A percentile compares a stretch with the other conserved stretches of the same genome.
Evolutionary conservation across 352 stramenopile species (phyloP).

Genomic region (Globisporangium spiculum): DNA sequence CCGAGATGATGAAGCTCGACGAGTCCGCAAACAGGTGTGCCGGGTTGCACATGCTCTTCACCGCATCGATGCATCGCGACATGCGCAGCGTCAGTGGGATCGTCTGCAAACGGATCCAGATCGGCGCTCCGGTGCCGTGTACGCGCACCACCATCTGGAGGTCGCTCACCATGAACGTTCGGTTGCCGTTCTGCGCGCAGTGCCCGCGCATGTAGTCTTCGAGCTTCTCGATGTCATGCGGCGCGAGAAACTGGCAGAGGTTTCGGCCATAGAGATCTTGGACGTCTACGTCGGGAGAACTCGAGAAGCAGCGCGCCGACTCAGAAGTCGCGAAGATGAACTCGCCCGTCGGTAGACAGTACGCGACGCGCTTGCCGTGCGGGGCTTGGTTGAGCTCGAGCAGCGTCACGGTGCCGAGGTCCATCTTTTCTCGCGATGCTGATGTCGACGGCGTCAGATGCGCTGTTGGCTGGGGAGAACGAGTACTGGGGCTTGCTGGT

Average conservation of each 20-base stretch:
- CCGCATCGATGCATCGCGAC: conserved; percentile 78
- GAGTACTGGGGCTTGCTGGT: neutral
- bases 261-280: conserved; percentile 61
- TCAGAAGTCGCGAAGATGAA: conserved; percentile 69
- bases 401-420: conserved; percentile 49
- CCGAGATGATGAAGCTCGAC: conserved; percentile 69
- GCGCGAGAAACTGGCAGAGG: conserved; percentile 52
- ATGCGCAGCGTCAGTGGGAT: conserved; percentile 68
- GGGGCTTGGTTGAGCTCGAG: conserved; percentile 59
- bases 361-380: conserved; percentile 50
- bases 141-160: conserved; percentile 50
- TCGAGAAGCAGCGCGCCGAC: conserved; percentile 37
- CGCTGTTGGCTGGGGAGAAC: neutral
- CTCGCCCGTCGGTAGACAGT: conserved; percentile 66
- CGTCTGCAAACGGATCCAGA: conserved; percentile 60
- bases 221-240: conserved; percentile 57
- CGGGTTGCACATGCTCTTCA: conserved; percentile 35
- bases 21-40: conserved; percentile 61
- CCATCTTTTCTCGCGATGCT: conserved; percentile 12
- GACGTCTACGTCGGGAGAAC: conserved; percentile 14
- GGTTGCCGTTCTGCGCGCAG: conserved; percentile 18
- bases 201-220: conserved; percentile 48
- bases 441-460: conserved; percentile 5
- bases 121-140: conserved; percentile 18
- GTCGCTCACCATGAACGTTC: conserved; percentile 23